These are phyloP conservation scores for Eucalyptus leucophloia DNA, from an alignment of 345 rosid species.

Conservation along the genomic window DNA sequence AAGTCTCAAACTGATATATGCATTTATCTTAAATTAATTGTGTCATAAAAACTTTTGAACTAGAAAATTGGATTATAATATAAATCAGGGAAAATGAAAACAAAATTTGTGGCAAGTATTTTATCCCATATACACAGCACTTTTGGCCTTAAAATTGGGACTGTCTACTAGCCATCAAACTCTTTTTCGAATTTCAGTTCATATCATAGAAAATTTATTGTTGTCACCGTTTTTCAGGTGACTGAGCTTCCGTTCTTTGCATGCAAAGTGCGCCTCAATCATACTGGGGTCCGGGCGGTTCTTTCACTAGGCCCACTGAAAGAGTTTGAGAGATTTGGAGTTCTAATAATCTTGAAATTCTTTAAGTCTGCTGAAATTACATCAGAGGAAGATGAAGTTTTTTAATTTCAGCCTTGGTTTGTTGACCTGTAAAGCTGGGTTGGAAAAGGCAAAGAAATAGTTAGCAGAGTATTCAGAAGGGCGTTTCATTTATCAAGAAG, in stretches of 20 bases:
- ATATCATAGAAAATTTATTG: neutral
- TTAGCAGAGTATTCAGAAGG: conserved; percentile 72
- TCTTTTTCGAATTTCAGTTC: too few relatives aligned
- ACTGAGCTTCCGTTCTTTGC: conserved; percentile 97
- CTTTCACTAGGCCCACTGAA: conserved; percentile 59
- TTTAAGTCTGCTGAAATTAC: neutral
- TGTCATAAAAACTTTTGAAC: neutral
- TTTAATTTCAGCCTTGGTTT: neutral
- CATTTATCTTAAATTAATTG: neutral
- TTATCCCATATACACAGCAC: too few relatives aligned
- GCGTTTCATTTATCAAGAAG: conserved; percentile 54
- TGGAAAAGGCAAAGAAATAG: conserved; percentile 88
- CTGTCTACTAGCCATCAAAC: too few relatives aligned
- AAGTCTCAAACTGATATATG: fast-evolving
- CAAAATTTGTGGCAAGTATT: fast-evolving
- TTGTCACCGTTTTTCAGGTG: conserved; percentile 22
- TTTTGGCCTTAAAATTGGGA: too few relatives aligned
- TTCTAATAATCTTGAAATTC: neutral
- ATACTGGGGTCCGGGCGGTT: conserved; percentile 13
- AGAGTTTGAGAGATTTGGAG: conserved; percentile 65
- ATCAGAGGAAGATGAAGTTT: neutral
- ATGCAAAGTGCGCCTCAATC: conserved; percentile 67
- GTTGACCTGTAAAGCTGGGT: conserved; percentile 31
- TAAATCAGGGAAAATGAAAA: too few relatives aligned
- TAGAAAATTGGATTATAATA: neutral